Evolutionary conservation across 208 protist genomes (phyloP).

Genomic region (Acanthamoeba triangularis): DNA sequence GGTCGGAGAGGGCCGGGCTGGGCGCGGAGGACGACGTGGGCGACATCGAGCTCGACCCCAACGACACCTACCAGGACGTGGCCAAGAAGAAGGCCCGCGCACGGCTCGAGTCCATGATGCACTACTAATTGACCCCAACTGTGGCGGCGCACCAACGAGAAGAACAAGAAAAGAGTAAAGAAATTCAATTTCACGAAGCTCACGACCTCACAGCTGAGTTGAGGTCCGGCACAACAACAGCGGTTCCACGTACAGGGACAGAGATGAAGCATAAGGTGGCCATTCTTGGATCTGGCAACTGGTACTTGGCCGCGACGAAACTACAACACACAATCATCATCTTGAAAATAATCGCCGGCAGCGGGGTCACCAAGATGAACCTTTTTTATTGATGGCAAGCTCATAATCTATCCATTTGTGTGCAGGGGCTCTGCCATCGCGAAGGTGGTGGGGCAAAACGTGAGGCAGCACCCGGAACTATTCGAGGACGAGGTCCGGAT

Average conservation of each 20-base stretch:
- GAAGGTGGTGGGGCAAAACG: constrained; percentile 86
- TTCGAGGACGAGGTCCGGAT: constrained; percentile 84
- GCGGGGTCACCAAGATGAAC: neutral
- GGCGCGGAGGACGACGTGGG: constrained; percentile 23
- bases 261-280: constrained; percentile 73
- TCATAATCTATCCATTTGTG: neutral
- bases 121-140: no score
- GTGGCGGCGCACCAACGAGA: no score
- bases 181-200: neutral
- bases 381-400: neutral
- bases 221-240: neutral
- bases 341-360: neutral
- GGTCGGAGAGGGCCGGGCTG: constrained; percentile 29
- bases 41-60: constrained; percentile 33
- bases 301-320: no score
- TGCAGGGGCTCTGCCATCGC: constrained; percentile 86
- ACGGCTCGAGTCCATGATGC: constrained; percentile 55
- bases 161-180: no score
- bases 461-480: constrained; percentile 49
- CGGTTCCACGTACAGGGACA: no score
- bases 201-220: neutral
- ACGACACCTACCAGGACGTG: constrained; percentile 68
- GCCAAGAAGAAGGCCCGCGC: constrained; percentile 70
- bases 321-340: no score
- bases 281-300: constrained; percentile 89